Conservation (phyloP, 2,329 filamentous ascomycete species). For the Phoma sp. region DNA sequence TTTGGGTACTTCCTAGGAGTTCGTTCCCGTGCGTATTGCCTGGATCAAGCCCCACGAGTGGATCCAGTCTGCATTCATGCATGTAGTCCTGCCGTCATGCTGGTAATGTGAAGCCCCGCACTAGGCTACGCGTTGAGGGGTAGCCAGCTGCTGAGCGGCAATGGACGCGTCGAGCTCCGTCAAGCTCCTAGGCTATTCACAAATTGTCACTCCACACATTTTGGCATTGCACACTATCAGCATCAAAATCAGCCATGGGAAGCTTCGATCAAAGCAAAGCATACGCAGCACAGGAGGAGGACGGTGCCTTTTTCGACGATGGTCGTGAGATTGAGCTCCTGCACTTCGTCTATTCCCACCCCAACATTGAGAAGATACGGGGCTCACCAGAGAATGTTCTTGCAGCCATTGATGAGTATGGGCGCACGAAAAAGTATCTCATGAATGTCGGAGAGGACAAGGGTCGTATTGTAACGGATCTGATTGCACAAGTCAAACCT, state of each 20-base stretch:
- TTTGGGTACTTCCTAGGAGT: background rate
- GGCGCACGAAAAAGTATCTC: constrained; percentile 68
- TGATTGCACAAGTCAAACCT: constrained; percentile 72
- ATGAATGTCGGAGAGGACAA: constrained; percentile 84
- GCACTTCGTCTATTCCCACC: constrained; percentile 68
- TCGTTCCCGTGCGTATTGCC: constrained; percentile 2
- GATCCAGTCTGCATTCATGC: background rate
- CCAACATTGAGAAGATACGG: constrained; percentile 67
- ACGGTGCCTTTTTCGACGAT: constrained; percentile 62
- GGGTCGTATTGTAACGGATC: constrained; percentile 70
- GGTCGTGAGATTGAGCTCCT: constrained; percentile 76
- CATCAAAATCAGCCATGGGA: constrained; percentile 32
- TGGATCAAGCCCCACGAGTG: constrained; percentile 9
- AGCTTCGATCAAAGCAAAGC: constrained; percentile 52
- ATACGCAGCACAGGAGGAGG: constrained; percentile 54
- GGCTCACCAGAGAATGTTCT: constrained; percentile 69
- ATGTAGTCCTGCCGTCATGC: constrained; percentile 30
- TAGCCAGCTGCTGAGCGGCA: constrained; percentile 25
- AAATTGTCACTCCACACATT: background rate
- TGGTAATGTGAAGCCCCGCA: constrained; percentile 24
- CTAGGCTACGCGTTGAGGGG: constrained; percentile 38
- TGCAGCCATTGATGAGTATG: constrained; percentile 73
- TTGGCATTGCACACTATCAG: constrained; percentile 15
- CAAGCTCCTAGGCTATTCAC: background rate
- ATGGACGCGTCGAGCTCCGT: constrained; percentile 31